Evolutionary conservation across 768 basidiomycete genomes (phyloP).

Genomic region (Tulasnella calospora): DNA sequence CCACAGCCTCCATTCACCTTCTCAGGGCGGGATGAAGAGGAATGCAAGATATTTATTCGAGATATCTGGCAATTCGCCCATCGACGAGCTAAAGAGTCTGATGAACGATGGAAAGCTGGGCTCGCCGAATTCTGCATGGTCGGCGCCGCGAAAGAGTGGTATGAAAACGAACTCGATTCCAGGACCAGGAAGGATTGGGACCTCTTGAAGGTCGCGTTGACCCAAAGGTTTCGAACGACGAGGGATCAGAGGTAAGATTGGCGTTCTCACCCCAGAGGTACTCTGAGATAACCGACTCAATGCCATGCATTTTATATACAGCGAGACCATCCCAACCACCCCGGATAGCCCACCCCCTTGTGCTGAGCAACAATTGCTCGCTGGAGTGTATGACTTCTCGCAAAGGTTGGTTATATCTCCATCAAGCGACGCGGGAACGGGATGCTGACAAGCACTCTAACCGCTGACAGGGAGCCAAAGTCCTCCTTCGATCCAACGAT

Average conservation of each 20-base stretch:
- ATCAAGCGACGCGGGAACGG: background rate
- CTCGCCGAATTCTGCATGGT: background rate
- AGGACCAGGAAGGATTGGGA: background rate
- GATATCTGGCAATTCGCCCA: background rate
- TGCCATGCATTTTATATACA: background rate
- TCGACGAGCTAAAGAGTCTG: background rate
- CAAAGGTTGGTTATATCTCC: background rate
- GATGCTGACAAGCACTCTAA: background rate
- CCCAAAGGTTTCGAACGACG: background rate
- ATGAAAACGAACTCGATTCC: background rate
- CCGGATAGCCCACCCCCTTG: background rate
- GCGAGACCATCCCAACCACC: background rate
- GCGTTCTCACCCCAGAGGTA: background rate
- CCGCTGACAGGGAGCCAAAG: background rate
- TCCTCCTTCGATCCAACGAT: background rate
- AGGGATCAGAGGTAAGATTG: background rate
- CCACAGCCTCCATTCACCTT: background rate
- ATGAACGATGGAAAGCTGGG: background rate
- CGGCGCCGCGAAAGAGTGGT: background rate
- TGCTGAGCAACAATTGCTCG: background rate
- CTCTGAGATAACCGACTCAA: background rate
- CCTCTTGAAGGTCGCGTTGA: background rate
- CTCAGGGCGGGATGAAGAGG: background rate
- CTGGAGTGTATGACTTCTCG: background rate
- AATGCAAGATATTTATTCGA: background rate